A percentile compares a stretch with the other conserved stretches of the same genome.
Conservation (phyloP, 2,329 filamentous ascomycete species). For the Fusarium mangiferae region DNA sequence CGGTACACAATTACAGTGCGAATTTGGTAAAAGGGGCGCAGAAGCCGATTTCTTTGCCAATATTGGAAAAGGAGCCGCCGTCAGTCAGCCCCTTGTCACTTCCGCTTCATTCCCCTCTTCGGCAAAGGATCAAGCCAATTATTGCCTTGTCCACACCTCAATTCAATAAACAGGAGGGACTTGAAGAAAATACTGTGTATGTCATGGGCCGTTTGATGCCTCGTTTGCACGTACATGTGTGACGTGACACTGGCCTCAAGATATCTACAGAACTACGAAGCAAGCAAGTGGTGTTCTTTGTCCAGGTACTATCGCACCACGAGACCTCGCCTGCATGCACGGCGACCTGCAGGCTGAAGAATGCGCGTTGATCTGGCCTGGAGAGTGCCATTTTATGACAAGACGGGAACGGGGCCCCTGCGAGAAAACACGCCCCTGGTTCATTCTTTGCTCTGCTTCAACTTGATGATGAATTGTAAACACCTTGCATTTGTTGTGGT, state of each 20-base stretch:
- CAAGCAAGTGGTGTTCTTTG: constrained; percentile 23
- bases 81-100: constrained; percentile 30
- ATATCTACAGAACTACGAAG: background rate
- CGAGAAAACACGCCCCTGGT: constrained; percentile 35
- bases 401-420: constrained; percentile 31
- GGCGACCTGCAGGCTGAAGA: constrained; percentile 44
- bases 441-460: constrained; percentile 6
- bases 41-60: constrained; percentile 21
- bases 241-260: background rate
- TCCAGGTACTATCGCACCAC: constrained; percentile 38
- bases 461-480: background rate
- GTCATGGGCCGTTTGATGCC: background rate
- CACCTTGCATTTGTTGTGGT: background rate
- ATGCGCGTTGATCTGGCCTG: constrained; percentile 39
- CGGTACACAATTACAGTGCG: constrained; percentile 36
- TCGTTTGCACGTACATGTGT: background rate
- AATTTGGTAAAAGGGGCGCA: background rate
- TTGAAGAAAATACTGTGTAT: background rate
- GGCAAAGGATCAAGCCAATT: background rate
- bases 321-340: constrained; percentile 48
- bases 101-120: constrained; percentile 1
- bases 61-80: constrained; percentile 27
- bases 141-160: background rate
- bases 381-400: constrained; percentile 33
- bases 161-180: background rate